phyloP scores from a whole-genome alignment of 257 asterid genomes.

The Solanum chilense region DNA sequence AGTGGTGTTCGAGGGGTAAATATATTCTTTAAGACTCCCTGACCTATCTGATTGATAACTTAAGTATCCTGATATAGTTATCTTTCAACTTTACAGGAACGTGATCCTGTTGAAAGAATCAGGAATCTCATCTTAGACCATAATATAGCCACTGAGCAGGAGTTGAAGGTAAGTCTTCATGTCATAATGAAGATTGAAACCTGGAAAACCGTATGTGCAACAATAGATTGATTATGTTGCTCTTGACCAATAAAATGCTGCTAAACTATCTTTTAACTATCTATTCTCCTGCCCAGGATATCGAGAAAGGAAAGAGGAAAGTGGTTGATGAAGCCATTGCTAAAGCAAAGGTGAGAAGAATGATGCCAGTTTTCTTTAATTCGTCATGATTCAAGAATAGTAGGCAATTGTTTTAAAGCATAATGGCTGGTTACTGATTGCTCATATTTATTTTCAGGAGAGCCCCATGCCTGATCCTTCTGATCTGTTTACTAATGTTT shows the following conservation, averaged over 20 bases:
- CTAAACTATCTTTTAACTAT: not conserved
- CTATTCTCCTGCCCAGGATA: constrained; percentile 37
- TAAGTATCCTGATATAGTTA: not conserved
- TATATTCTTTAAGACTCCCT: not conserved
- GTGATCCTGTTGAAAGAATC: constrained; percentile 91
- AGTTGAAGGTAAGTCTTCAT: constrained; percentile 50
- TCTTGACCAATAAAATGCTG: not conserved
- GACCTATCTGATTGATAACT: not conserved
- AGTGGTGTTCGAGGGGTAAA: constrained; percentile 81
- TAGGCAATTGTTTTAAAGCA: not conserved
- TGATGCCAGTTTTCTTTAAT: not conserved
- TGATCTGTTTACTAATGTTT: constrained; percentile 73
- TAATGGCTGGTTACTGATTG: not conserved
- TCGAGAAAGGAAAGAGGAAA: constrained; percentile 74
- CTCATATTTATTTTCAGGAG: constrained; percentile 51
- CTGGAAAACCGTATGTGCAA: constrained; percentile 21
- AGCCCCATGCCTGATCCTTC: constrained; percentile 81
- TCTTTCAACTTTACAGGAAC: constrained; percentile 42
- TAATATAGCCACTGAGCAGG: constrained; percentile 79
- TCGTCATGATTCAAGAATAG: not conserved
- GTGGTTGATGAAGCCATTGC: constrained; percentile 93
- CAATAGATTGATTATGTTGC: not conserved
- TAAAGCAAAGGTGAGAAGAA: constrained; percentile 80
- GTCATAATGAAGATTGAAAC: not conserved
- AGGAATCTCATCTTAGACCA: constrained; percentile 69